These are phyloP conservation scores for Termitomyces sp. DNA, from an alignment of 768 basidiomycete species.

Conservation along the genomic window DNA sequence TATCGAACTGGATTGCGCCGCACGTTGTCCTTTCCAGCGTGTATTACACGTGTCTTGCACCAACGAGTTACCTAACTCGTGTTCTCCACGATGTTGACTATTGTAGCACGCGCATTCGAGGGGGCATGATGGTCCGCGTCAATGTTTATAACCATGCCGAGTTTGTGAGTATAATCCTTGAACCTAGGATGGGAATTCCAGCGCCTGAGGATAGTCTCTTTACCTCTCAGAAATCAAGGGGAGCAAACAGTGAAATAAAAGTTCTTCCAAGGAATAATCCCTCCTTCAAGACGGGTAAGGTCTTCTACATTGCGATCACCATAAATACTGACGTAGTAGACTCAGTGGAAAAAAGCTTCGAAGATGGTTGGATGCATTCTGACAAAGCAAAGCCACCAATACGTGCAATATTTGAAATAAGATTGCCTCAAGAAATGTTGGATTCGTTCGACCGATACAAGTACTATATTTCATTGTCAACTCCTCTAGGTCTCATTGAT, in stretches of 20 bases:
- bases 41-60: neutral
- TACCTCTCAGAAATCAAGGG: conserved; percentile 37
- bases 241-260: conserved; percentile 39
- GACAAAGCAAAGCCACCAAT: conserved; percentile 15
- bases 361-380: conserved; percentile 18
- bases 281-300: conserved; percentile 37
- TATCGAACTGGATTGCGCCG: neutral
- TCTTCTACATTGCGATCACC: neutral
- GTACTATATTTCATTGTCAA: conserved; percentile 1
- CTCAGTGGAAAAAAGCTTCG: conserved; percentile 15
- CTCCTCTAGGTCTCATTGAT: neutral
- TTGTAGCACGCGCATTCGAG: neutral
- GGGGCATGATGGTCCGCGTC: neutral
- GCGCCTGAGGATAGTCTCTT: conserved; percentile 19
- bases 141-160: neutral
- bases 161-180: neutral
- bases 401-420: conserved; percentile 15
- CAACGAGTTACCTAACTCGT: neutral
- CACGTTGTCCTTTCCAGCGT: neutral
- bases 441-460: conserved; percentile 14
- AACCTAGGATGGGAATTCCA: neutral
- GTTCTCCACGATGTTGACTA: neutral
- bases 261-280: conserved; percentile 30
- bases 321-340: neutral
- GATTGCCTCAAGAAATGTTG: conserved; percentile 10